Evolutionary conservation across 257 asterid species (phyloP), one percentile per base, ranked within the genome.

Genomic region (Euphrasia confusa): DNA sequence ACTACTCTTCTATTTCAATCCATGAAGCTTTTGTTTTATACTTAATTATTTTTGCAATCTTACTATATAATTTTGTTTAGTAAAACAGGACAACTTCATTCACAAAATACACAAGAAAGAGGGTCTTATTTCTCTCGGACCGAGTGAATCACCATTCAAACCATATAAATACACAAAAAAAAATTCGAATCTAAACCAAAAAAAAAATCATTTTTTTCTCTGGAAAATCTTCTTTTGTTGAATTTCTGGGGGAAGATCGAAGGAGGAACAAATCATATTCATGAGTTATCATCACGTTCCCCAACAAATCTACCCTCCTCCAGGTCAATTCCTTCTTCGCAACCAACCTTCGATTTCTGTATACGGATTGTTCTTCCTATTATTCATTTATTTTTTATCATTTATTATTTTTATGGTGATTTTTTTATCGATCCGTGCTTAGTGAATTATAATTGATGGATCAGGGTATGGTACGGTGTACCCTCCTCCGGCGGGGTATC

Each of bases 401-500:
- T 3, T 42, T 7, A 0, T 42, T 42, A 6, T 42, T 42, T 42
- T 42, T 12, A 6, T 12, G 8, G 7, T 30, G 33, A 30, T 30
- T 10, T 44, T 44, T 2, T 33, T 33, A 33, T 33, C 39, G 39
- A 33, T 33, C 39, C 39, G 6, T 5, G 39, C 2, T 33, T 8
- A 33, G 1, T 49, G 71, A 56, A 4, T 71, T 53, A 54, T 21
- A 18, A 57, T 18, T 60, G 53, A 33, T 64, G 45, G 61, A 58
- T 53, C 39, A 85, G 95, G 91, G 39, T 79, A 76, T 17, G 78
- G 83, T 4, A 60, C 78, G 74, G 60, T 72, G 6, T 81, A 81
- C 64, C 84, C 86, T 47, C 93, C 88, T 3, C 90, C 84, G 2
- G 54, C 80, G 14, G 79, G 67, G 27, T 70, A 78, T 54, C 80